These are phyloP conservation scores for Sergeia podlipaevii DNA, from an alignment of 208 protist genomes.

Conservation along the genomic window DNA sequence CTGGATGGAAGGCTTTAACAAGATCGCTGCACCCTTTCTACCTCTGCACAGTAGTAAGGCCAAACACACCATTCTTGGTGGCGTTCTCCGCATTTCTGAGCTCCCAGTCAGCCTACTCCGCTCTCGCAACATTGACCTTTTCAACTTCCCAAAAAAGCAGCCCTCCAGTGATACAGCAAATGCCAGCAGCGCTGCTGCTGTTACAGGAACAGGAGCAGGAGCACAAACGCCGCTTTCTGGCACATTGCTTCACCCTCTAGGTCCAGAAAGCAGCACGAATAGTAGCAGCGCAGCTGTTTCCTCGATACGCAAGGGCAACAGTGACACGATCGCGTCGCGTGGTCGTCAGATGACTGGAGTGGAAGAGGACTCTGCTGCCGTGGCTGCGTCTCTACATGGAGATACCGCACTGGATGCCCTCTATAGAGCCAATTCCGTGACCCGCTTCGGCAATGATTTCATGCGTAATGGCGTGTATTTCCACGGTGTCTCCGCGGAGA, in stretches of 20 bases:
- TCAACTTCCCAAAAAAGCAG: background rate
- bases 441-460: conserved; percentile 79
- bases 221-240: background rate
- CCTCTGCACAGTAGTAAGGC: conserved; percentile 30
- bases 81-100: conserved; percentile 48
- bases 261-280: conserved; percentile 3
- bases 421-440: conserved; percentile 42
- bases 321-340: background rate
- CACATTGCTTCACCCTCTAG: no score
- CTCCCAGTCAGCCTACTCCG: conserved; percentile 37
- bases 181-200: background rate
- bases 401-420: conserved; percentile 39
- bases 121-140: conserved; percentile 24
- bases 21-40: conserved; percentile 50
- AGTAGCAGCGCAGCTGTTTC: conserved; percentile 10
- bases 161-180: background rate
- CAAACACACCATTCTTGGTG: conserved; percentile 54
- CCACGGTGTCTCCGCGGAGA: conserved; percentile 15
- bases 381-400: background rate
- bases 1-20: conserved; percentile 71
- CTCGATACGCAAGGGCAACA: background rate
- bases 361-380: background rate
- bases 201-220: background rate
- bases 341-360: background rate
- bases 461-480: conserved; percentile 82